Evolutionary conservation across 164 flowering plant species (phyloP).

Genomic region (Magnolia officinalis): DNA sequence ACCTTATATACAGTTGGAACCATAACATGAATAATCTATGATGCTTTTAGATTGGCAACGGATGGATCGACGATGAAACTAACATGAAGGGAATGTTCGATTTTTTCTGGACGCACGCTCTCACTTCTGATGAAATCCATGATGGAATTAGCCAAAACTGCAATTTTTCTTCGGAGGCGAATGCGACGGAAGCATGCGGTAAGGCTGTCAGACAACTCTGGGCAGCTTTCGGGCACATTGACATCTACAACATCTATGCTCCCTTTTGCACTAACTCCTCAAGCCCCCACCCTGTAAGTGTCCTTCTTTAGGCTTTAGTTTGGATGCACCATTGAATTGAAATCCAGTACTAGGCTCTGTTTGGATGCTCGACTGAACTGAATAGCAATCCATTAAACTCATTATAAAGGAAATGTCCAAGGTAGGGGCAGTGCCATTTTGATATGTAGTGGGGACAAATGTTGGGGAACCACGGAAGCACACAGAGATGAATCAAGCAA

Average conservation of each 20-base stretch:
- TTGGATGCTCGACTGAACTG: not conserved
- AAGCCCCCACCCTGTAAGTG: not conserved
- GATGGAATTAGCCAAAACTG: conserved; percentile 32
- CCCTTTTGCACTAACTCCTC: conserved; percentile 31
- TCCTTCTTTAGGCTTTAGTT: not conserved
- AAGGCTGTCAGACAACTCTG: conserved; percentile 17
- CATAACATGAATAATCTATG: not conserved
- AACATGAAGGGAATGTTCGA: conserved; percentile 47
- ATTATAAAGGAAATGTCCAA: too few species aligned
- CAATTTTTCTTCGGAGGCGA: conserved; percentile 27
- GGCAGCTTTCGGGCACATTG: conserved; percentile 34
- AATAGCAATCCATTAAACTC: not conserved
- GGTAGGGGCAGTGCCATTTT: too few species aligned
- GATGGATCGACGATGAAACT: conserved; percentile 29
- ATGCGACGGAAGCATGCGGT: not conserved
- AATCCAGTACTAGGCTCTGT: not conserved
- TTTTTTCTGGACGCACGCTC: conserved; percentile 66
- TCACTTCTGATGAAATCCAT: conserved; percentile 46
- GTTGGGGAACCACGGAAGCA: too few species aligned
- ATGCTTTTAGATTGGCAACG: conserved; percentile 55
- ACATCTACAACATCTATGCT: conserved; percentile 56
- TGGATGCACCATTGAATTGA: not conserved
- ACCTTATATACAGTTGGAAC: not conserved
- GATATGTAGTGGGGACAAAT: too few species aligned
- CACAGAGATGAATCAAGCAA: too few species aligned